Evolutionary conservation across 371 early-diverging fungal species (phyloP), one percentile per base, ranked within the genome.

Genomic region (Haplosporangium sp.): DNA sequence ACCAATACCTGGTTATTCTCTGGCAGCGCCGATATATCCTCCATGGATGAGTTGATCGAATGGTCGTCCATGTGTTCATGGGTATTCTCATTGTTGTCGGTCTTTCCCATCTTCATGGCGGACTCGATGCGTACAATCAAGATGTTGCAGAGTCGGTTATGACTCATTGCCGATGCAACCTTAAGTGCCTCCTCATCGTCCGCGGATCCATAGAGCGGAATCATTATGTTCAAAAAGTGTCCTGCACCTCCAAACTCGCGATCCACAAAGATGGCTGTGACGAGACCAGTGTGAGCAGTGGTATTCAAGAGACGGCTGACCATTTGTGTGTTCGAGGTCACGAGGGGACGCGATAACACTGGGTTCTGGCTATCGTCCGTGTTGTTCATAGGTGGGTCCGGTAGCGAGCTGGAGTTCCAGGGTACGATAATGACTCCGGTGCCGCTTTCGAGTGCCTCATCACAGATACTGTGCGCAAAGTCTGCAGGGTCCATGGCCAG

Each of bases 381-480:
- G 38, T 8, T 57, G 62, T 23, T 54, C 11, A 38, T 46, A 2
- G 65, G 66, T 10, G 62, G 69, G 29, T 69, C 79, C 7, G 72
- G 79, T 14, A 79, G 69, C 8, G 79, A 67, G n/a, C 64, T 72
- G 55, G 79, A 72, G 58, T 74, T 45, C 89, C 89, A 86, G 56
- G 88, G 87, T 18, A 87, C 68, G 18, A 89, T 74, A 23, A 86
- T 80, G 21, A 84, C 57, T 52, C 85, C 83, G 0, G 82, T 81
- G 6, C 74, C 72, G 11, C 81, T 63, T 12, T 81, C 81, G 0
- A 62, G 59, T 1, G 89, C 86, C 43, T 86, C 81, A 16, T 82
- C 83, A 0, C 81, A 67, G 43, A 91, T 84, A 56, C 83, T 85
- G n/a, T 83, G 81, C 18, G 87, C 86, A 76, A 90, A 91, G 55